These are phyloP conservation scores for Phlyctochytrium planicorne DNA, from an alignment of 192 early-diverging fungal genomes.

Conservation along the genomic window DNA sequence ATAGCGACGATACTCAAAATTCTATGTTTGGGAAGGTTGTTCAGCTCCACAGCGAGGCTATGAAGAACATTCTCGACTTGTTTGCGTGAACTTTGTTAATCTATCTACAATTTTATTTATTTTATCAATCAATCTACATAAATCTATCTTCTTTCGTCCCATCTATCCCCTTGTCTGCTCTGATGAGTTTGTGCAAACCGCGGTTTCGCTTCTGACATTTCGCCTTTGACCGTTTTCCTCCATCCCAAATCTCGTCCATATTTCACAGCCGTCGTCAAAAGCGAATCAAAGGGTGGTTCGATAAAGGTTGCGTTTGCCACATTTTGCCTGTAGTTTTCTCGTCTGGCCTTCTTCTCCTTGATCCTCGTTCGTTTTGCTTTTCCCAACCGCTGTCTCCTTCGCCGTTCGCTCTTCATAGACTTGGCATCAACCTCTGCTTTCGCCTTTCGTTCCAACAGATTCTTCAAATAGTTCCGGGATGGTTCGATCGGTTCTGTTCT, in stretches of 20 bases:
- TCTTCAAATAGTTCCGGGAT: not conserved
- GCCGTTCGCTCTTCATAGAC: not conserved
- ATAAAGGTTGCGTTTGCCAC: too few relatives aligned
- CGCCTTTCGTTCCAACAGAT: not conserved
- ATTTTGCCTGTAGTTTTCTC: too few relatives aligned
- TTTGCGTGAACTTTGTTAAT: not conserved
- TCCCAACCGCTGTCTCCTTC: not conserved
- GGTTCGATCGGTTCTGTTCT: too few relatives aligned
- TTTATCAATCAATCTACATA: not conserved
- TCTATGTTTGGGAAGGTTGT: not conserved
- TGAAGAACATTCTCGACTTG: not conserved
- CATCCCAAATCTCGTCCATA: not conserved
- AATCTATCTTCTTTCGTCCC: not conserved
- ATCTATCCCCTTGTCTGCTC: not conserved
- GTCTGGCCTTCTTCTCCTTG: not conserved
- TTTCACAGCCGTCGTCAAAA: too few relatives aligned
- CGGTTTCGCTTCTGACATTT: too few relatives aligned
- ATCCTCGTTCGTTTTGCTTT: too few relatives aligned
- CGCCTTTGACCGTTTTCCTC: not conserved
- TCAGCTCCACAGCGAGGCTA: not conserved
- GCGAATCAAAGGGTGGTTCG: too few relatives aligned
- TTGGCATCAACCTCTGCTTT: not conserved
- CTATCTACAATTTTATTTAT: not conserved
- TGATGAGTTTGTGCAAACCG: too few relatives aligned
- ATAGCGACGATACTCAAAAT: not conserved